These are phyloP conservation scores for Fusarium anthophilum DNA, from an alignment of 2,329 filamentous ascomycete genomes.

Conservation along the genomic window DNA sequence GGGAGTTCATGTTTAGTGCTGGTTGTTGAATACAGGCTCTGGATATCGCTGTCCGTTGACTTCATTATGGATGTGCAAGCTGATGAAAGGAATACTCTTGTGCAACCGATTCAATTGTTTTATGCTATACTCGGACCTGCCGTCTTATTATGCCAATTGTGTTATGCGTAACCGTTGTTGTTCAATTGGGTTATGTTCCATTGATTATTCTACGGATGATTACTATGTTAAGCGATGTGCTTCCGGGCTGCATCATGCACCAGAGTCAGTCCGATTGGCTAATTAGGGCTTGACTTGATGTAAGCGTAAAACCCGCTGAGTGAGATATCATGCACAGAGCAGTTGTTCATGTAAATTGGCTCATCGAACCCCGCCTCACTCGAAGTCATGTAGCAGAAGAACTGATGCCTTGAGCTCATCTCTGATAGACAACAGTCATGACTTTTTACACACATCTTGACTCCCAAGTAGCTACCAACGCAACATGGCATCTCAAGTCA, in stretches of 20 bases:
- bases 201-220: neutral
- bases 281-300: neutral
- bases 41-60: neutral
- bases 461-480: neutral
- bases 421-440: neutral
- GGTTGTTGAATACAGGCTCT: neutral
- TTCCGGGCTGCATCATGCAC: too few species aligned
- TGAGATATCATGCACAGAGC: neutral
- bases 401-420: too few species aligned
- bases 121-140: neutral
- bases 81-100: neutral
- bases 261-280: neutral
- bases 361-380: neutral
- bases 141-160: neutral
- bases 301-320: neutral
- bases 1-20: neutral
- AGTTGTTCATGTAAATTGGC: neutral
- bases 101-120: neutral
- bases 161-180: rapidly evolving
- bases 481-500: too few species aligned
- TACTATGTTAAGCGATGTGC: neutral
- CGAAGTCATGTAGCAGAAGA: neutral
- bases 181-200: neutral
- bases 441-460: too few species aligned
- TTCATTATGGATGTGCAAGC: neutral